Evolutionary conservation across 23 red algal genomes (phyloP).

Genomic region (Agarophyton chilense): DNA sequence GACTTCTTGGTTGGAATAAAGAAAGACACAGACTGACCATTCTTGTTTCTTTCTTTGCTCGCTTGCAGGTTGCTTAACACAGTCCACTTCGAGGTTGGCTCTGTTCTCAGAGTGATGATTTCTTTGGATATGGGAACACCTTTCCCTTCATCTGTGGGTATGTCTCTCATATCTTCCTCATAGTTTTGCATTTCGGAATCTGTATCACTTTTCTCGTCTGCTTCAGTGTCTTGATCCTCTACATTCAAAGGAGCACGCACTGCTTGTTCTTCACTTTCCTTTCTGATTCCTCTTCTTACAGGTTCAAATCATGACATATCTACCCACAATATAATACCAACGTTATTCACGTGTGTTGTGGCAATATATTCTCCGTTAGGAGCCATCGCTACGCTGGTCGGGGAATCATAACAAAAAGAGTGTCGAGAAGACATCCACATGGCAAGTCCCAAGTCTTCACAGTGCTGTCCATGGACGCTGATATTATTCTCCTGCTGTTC

Average conservation of each 20-base stretch:
- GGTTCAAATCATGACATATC: conserved; percentile 54
- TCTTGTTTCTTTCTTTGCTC: conserved; percentile 79
- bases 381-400: conserved; percentile 76
- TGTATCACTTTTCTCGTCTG: conserved; percentile 18
- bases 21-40: conserved; percentile 75
- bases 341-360: conserved; percentile 65
- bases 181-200: conserved; percentile 19
- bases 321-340: conserved; percentile 86
- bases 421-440: conserved; percentile 75
- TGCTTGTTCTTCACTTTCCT: conserved; percentile 1
- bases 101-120: conserved; percentile 65
- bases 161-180: neutral
- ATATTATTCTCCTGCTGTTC: conserved; percentile 67
- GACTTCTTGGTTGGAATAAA: conserved; percentile 81
- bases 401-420: conserved; percentile 59
- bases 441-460: conserved; percentile 91
- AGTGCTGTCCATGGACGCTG: conserved; percentile 84
- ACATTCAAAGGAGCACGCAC: neutral
- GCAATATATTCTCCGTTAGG: conserved; percentile 92
- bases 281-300: conserved; percentile 1
- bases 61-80: conserved; percentile 72
- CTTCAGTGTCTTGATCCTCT: neutral
- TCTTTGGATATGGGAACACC: conserved; percentile 46
- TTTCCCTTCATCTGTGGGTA: neutral
- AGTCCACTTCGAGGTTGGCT: conserved; percentile 73